Percentiles rank a stretch among this genome's conserved stretches.
phyloP scores from a whole-genome alignment of 2,329 filamentous ascomycete genomes.

The Exophiala viscosa region DNA sequence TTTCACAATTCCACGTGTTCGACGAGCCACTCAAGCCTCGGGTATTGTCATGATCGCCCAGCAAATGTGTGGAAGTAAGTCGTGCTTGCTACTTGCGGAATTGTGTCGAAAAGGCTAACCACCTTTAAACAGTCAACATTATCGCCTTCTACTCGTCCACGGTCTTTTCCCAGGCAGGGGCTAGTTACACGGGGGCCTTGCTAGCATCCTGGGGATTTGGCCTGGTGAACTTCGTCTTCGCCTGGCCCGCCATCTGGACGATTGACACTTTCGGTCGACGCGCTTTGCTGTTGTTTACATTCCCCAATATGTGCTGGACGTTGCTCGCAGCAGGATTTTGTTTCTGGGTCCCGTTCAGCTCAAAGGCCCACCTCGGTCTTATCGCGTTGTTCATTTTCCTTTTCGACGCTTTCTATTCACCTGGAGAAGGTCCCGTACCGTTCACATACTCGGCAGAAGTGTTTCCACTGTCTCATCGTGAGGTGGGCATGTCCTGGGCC shows the following conservation, averaged over 20 bases:
- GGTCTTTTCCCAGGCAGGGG: constrained; percentile 53
- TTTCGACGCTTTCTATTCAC: constrained; percentile 46
- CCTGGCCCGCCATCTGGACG: constrained; percentile 56
- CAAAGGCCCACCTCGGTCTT: constrained; percentile 38
- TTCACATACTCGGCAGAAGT: constrained; percentile 67
- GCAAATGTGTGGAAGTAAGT: too few relatives aligned
- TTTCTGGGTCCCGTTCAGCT: constrained; percentile 47
- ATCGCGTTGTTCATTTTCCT: constrained; percentile 45
- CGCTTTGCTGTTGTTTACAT: constrained; percentile 60
- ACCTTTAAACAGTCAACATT: constrained; percentile 53
- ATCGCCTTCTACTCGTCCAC: constrained; percentile 73
- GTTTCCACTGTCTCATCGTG: constrained; percentile 60
- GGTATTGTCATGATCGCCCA: constrained; percentile 64
- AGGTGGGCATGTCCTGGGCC: constrained; percentile 48
- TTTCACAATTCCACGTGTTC: constrained; percentile 48
- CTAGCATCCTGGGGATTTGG: constrained; percentile 64
- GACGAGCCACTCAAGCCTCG: constrained; percentile 67
- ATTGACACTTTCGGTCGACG: constrained; percentile 67
- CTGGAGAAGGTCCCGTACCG: constrained; percentile 62
- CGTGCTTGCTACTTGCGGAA: too few relatives aligned
- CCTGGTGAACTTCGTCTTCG: constrained; percentile 62
- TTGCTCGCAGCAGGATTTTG: constrained; percentile 53
- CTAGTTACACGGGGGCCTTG: constrained; percentile 53
- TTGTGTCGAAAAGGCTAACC: too few relatives aligned
- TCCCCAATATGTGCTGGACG: constrained; percentile 59